A percentile compares a stretch with the other conserved stretches of the same genome.
phyloP scores from a whole-genome alignment of 208 protist species.

The Acanthamoeba triangularis region DNA sequence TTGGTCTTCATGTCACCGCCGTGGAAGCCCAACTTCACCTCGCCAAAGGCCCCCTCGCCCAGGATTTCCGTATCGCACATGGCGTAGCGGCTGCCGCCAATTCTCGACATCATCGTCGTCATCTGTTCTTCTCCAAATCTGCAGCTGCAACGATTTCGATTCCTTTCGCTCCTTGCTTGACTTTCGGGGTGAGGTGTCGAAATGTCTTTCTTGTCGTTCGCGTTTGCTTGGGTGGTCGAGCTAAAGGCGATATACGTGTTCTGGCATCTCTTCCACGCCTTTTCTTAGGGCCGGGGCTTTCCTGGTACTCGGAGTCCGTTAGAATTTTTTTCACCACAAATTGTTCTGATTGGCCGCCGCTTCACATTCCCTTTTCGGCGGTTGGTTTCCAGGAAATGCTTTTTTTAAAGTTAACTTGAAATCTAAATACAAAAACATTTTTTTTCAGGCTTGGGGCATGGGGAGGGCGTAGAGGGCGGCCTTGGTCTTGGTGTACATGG shows the following conservation, averaged over 20 bases:
- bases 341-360: no score
- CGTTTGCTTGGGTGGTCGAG: no score
- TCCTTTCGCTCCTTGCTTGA: no score
- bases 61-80: constrained; percentile 33
- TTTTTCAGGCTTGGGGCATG: not conserved
- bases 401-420: not conserved
- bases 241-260: no score
- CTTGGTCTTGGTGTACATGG: constrained; percentile 47
- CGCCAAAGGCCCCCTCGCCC: constrained; percentile 58
- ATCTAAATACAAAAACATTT: not conserved
- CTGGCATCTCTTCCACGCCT: no score
- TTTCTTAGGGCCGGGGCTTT: no score
- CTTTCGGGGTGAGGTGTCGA: no score
- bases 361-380: no score
- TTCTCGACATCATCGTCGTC: not conserved
- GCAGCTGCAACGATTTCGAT: not conserved
- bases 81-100: not conserved
- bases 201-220: no score
- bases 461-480: not conserved
- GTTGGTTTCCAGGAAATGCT: not conserved
- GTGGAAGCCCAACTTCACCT: constrained; percentile 21
- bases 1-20: not conserved
- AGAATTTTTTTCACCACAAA: no score
- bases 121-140: not conserved
- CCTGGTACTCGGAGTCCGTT: no score